phyloP scores from a whole-genome alignment of 352 stramenopile genomes.

The Pythium utonaiense region DNA sequence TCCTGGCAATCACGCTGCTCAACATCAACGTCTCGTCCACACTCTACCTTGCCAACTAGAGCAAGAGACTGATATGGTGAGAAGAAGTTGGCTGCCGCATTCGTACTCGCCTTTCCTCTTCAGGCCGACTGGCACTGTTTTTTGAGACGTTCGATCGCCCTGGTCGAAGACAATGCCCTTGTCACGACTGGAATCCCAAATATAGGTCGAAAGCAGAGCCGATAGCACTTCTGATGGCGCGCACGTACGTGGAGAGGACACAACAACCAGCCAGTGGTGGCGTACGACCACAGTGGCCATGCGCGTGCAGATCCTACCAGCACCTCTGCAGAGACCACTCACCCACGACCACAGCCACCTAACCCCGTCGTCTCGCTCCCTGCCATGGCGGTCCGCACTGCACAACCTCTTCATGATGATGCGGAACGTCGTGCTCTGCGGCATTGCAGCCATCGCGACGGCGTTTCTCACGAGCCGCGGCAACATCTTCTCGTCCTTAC shows the following conservation, averaged over 20 bases:
- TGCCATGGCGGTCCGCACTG: background rate
- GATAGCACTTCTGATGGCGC: no score
- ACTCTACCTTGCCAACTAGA: background rate
- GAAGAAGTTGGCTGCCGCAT: no score
- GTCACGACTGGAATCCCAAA: no score
- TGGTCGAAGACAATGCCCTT: no score
- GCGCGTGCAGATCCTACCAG: background rate
- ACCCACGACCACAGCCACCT: no score
- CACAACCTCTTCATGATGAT: slow-evolving; percentile 1
- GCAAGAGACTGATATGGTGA: background rate
- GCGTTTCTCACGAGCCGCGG: slow-evolving; percentile 6
- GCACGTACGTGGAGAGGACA: no score
- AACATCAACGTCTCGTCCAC: slow-evolving; percentile 1
- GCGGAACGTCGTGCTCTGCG: background rate
- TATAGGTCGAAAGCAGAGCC: no score
- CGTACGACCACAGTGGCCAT: background rate
- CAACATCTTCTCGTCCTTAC: slow-evolving; percentile 3
- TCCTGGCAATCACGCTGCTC: slow-evolving; percentile 5
- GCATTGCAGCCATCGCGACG: background rate
- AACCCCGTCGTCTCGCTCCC: background rate
- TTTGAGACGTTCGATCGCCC: no score
- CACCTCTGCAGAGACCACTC: background rate
- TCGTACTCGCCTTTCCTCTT: no score
- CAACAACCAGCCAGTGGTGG: background rate
- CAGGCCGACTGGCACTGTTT: no score